Conservation (phyloP, 2,329 filamentous ascomycete species). For the Epichloe typhina region DNA sequence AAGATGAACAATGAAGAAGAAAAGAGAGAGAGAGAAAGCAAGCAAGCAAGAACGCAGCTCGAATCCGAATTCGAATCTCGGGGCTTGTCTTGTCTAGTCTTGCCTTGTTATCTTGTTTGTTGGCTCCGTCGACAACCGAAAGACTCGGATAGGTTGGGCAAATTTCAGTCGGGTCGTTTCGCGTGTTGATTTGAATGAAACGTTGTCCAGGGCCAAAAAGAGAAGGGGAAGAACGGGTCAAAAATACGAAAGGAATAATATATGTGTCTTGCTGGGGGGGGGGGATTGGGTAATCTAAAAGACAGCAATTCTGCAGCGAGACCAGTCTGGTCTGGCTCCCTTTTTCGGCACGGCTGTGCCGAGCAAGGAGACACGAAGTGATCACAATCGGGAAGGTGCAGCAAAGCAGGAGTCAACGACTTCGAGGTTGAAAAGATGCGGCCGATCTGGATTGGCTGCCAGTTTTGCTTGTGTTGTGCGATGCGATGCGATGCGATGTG, state of each 20-base stretch:
- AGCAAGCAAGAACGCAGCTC: not conserved
- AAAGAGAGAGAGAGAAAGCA: too few species aligned
- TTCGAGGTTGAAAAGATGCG: not conserved
- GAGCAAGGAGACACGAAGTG: slow-evolving; percentile 5
- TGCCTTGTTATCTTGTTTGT: not conserved
- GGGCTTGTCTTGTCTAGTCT: not conserved
- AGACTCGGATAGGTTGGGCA: not conserved
- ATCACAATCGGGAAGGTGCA: slow-evolving; percentile 6
- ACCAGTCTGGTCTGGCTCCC: slow-evolving; percentile 4
- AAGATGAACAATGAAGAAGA: not conserved
- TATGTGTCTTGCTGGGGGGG: not conserved
- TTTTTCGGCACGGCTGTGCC: slow-evolving; percentile 6
- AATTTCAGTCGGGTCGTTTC: not conserved
- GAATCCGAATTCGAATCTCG: not conserved
- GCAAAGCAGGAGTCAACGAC: not conserved
- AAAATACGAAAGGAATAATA: not conserved
- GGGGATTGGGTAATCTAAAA: slow-evolving; percentile 1
- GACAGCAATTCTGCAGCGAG: slow-evolving; percentile 5
- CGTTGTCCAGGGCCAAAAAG: not conserved
- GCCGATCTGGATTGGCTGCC: slow-evolving; percentile 1
- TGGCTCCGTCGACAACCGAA: not conserved
- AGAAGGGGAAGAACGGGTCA: too few species aligned
- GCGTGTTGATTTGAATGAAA: not conserved
- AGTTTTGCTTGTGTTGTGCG: slow-evolving; percentile 1
- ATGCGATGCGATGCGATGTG: not conserved